These are phyloP conservation scores for Dendrostoma leiphaemia DNA, from an alignment of 2,329 filamentous ascomycete species.

Conservation along the genomic window DNA sequence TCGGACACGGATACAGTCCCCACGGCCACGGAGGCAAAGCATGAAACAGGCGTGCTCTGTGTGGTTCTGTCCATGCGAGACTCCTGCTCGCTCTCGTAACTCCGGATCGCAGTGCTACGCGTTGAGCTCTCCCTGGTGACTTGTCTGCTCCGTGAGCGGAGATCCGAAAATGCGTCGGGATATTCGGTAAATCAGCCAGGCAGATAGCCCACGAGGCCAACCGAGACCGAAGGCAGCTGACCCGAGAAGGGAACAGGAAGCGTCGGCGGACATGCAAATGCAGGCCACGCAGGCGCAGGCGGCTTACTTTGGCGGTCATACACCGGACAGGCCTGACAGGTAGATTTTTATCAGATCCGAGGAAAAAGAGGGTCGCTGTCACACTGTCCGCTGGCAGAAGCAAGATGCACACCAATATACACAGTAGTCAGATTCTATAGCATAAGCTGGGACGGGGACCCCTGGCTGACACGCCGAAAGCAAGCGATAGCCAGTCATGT, in stretches of 20 bases:
- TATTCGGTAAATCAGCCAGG: too few species aligned
- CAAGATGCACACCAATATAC: not conserved
- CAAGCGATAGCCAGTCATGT: not conserved
- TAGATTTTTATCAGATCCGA: conserved; percentile 16
- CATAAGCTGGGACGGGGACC: not conserved
- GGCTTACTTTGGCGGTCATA: not conserved
- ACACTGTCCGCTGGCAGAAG: not conserved
- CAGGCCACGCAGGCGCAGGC: too few species aligned
- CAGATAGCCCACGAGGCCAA: too few species aligned
- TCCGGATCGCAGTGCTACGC: not conserved
- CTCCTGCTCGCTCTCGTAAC: not conserved
- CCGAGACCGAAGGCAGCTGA: not conserved
- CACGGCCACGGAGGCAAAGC: not conserved
- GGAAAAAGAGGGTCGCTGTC: conserved; percentile 7
- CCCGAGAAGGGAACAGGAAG: too few species aligned
- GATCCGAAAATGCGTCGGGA: not conserved
- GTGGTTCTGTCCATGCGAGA: too few species aligned
- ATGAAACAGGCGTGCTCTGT: not conserved
- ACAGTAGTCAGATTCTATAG: too few species aligned
- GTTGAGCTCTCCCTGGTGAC: too few species aligned
- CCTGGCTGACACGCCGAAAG: not conserved
- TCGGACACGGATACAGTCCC: not conserved
- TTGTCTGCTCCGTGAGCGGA: not conserved
- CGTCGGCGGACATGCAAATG: too few species aligned
- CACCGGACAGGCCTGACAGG: too few species aligned